phyloP scores from a whole-genome alignment of 2,329 filamentous ascomycete genomes.

The Alternaria dauci region DNA sequence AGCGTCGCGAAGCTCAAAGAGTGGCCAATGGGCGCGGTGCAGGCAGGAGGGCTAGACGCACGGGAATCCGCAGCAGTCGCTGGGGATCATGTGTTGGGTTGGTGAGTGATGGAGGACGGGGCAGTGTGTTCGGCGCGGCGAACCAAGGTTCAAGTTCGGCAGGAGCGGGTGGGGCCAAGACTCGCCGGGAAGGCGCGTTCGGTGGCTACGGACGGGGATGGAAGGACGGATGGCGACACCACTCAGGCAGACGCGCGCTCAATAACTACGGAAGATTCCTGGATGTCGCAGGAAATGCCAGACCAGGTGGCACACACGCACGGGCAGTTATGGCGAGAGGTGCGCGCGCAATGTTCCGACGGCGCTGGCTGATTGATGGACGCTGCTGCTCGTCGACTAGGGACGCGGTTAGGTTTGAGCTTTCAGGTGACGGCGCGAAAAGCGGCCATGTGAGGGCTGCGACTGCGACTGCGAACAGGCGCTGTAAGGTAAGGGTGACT shows the following conservation, averaged over 20 bases:
- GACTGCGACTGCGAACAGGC: conserved; percentile 22
- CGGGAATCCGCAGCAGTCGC: conserved; percentile 17
- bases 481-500: conserved; percentile 38
- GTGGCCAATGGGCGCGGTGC: conserved; percentile 34
- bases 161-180: conserved; percentile 18
- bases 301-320: conserved; percentile 14
- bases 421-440: conserved; percentile 17
- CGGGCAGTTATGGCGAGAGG: conserved; percentile 3
- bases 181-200: conserved; percentile 17
- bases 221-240: neutral
- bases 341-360: conserved; percentile 5
- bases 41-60: conserved; percentile 23
- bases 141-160: conserved; percentile 17
- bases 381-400: neutral
- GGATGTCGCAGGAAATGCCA: neutral
- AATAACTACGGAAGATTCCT: neutral
- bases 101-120: conserved; percentile 6
- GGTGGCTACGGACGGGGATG: conserved; percentile 1
- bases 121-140: conserved; percentile 14
- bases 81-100: conserved; percentile 14
- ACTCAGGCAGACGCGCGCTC: neutral
- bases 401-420: conserved; percentile 16
- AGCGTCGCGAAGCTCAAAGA: conserved; percentile 24
- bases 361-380: conserved; percentile 18
- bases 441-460: conserved; percentile 24